Percentiles rank a stretch among this genome's conserved stretches.
Evolutionary conservation across 805 yeast genomes (phyloP).

Genomic region (Maudiozyma pseudohumilis): DNA sequence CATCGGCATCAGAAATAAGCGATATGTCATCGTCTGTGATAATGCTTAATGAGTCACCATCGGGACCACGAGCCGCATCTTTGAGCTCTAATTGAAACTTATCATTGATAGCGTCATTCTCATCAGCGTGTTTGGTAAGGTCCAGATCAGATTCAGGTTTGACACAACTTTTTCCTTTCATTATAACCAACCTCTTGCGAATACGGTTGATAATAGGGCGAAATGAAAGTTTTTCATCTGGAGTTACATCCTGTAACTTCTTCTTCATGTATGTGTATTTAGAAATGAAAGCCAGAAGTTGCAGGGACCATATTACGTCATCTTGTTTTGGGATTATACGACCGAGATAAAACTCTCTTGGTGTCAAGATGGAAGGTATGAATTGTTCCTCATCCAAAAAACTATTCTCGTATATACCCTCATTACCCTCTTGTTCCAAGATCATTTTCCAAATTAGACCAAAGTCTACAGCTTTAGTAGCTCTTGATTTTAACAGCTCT

Average conservation of each 20-base stretch:
- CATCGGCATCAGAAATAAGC: background rate
- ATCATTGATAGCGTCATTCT: background rate
- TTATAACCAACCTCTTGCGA: slow-evolving; percentile 7
- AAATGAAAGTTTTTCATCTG: slow-evolving; percentile 60
- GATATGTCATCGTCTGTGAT: background rate
- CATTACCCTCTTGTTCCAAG: slow-evolving; percentile 3
- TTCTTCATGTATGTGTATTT: slow-evolving; percentile 77
- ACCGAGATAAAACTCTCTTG: slow-evolving; percentile 53
- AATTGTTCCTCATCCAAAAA: slow-evolving; percentile 13
- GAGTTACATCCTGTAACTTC: slow-evolving; percentile 61
- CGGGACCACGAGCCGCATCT: background rate
- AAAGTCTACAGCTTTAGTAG: slow-evolving; percentile 18
- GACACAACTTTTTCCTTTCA: background rate
- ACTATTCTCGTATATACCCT: slow-evolving; percentile 5
- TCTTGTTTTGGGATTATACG: slow-evolving; percentile 84
- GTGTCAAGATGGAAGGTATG: slow-evolving; percentile 29
- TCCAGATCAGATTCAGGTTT: background rate
- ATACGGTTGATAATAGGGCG: slow-evolving; percentile 27
- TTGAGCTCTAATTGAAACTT: slow-evolving; percentile 1
- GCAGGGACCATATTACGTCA: slow-evolving; percentile 89
- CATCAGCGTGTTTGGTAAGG: background rate
- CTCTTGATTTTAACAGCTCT: slow-evolving; percentile 8
- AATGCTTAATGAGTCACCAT: background rate
- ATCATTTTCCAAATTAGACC: slow-evolving; percentile 17
- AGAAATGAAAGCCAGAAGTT: slow-evolving; percentile 83